Percentiles rank a stretch among this genome's conserved stretches.
These are phyloP conservation scores for Lithocarpus polystachyus DNA, from an alignment of 306 rosid species.

Conservation along the genomic window DNA sequence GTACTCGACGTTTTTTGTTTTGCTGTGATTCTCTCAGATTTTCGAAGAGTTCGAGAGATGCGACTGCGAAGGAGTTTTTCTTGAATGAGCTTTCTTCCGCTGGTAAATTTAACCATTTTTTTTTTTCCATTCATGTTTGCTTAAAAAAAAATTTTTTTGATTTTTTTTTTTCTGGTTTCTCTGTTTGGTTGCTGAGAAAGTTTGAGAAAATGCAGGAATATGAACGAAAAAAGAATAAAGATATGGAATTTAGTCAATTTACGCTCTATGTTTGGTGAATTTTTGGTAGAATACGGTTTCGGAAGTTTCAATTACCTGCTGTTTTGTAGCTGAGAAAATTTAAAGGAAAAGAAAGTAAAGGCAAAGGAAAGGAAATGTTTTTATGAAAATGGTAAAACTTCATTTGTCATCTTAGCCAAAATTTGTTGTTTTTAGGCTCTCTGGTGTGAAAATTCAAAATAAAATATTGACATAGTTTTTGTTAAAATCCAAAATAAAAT, in stretches of 20 bases:
- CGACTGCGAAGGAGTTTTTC: conserved; percentile 13
- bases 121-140: neutral
- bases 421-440: neutral
- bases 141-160: neutral
- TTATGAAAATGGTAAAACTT: neutral
- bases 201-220: neutral
- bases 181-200: conserved; percentile 14
- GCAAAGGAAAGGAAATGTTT: neutral
- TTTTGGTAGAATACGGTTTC: neutral
- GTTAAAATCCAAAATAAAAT: too few relatives aligned
- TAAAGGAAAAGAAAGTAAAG: neutral
- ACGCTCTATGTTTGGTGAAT: neutral
- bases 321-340: neutral
- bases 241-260: neutral
- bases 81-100: neutral
- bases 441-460: neutral
- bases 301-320: neutral
- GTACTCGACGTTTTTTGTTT: neutral
- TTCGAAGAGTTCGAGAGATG: neutral
- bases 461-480: too few relatives aligned
- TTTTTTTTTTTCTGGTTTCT: neutral
- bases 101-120: neutral
- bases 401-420: neutral
- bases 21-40: conserved; percentile 1
- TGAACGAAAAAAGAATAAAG: neutral